A percentile compares a stretch with the other conserved stretches of the same genome.
These are phyloP conservation scores for Canariomyces notabilis DNA, from an alignment of 2,329 filamentous ascomycete genomes.

Conservation along the genomic window DNA sequence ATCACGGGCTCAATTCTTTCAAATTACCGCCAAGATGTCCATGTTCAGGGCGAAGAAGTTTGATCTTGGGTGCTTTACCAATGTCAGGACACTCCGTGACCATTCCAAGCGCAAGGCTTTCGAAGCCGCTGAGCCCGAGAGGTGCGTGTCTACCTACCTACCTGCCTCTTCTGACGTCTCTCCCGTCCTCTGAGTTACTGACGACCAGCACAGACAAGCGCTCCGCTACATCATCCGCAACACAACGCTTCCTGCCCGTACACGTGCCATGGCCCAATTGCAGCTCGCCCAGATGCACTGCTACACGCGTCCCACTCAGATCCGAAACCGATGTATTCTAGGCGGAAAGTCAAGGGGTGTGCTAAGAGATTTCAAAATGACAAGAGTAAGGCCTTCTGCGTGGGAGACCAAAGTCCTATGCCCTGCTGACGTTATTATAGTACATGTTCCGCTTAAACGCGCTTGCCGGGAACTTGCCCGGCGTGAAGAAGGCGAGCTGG, in stretches of 20 bases:
- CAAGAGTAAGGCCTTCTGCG: constrained; percentile 54
- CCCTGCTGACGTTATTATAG: constrained; percentile 44
- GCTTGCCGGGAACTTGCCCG: constrained; percentile 76
- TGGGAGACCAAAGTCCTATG: not conserved
- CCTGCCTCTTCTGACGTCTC: not conserved
- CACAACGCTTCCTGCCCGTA: constrained; percentile 73
- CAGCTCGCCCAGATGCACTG: constrained; percentile 92
- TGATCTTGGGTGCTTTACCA: constrained; percentile 82
- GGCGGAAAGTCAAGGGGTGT: constrained; percentile 88
- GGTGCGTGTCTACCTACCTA: constrained; percentile 48
- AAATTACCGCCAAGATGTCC: constrained; percentile 53
- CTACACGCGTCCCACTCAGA: constrained; percentile 90
- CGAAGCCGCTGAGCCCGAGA: constrained; percentile 78
- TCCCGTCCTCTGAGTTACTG: not conserved
- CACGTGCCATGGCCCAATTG: constrained; percentile 86
- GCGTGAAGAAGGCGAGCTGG: constrained; percentile 96
- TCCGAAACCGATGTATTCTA: constrained; percentile 87
- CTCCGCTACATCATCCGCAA: constrained; percentile 92
- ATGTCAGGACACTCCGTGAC: constrained; percentile 82
- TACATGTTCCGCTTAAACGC: constrained; percentile 92
- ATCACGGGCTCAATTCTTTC: not conserved
- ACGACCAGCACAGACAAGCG: constrained; percentile 64
- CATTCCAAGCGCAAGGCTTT: constrained; percentile 96
- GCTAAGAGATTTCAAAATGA: constrained; percentile 88
- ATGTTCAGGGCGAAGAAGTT: constrained; percentile 89